These are phyloP conservation scores for Cyberlindnera americana DNA, from an alignment of 805 yeast genomes.

Conservation along the genomic window DNA sequence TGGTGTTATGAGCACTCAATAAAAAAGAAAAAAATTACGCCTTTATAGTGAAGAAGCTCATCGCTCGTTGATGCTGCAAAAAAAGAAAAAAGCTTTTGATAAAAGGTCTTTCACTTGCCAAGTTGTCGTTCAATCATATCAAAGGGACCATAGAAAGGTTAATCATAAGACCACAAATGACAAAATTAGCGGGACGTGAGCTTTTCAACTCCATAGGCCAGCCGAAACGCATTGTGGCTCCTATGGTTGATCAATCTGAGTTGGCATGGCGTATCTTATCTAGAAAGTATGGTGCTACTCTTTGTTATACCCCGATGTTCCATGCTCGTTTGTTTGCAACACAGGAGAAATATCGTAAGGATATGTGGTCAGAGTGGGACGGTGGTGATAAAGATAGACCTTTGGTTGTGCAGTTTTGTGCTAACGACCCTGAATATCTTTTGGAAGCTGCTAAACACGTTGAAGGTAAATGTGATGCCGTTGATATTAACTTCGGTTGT, in stretches of 20 bases:
- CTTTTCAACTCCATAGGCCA: conserved; percentile 65
- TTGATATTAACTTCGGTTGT: conserved; percentile 93
- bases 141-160: neutral
- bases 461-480: conserved; percentile 87
- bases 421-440: conserved; percentile 86
- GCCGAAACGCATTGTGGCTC: conserved; percentile 89
- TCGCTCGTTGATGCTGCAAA: conserved; percentile 4
- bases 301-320: conserved; percentile 96
- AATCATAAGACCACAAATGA: too few species aligned
- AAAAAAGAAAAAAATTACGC: neutral
- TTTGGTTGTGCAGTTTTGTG: conserved; percentile 91
- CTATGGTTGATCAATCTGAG: conserved; percentile 98
- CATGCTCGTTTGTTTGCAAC: conserved; percentile 90
- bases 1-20: neutral
- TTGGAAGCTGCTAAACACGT: conserved; percentile 78
- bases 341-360: conserved; percentile 72
- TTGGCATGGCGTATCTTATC: conserved; percentile 91
- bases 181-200: conserved; percentile 52
- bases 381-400: conserved; percentile 81
- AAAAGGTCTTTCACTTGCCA: too few species aligned
- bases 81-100: neutral
- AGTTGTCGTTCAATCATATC: neutral
- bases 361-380: conserved; percentile 70
- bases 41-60: neutral
- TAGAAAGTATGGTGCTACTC: conserved; percentile 84